Evolutionary conservation across 2,329 filamentous ascomycete species (phyloP), one percentile per base, ranked within the genome.

Genomic region (Nannizzia gypsea): DNA sequence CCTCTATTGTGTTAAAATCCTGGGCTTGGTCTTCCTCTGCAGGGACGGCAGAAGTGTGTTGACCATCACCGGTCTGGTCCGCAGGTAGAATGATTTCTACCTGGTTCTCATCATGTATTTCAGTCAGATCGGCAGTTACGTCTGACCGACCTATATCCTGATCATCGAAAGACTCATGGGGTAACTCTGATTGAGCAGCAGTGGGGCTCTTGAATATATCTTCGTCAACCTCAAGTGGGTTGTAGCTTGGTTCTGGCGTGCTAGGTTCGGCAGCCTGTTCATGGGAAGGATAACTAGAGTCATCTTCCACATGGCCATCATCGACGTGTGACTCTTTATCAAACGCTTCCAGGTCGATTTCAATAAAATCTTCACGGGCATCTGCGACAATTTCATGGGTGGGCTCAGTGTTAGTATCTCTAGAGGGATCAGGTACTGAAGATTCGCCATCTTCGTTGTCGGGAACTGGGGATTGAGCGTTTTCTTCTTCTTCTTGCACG

Each of bases 401-500:
- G n/a, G 13, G 50, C 28, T 54, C n/a, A 15, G 28, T 54, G 44
- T 50, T 50, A 50, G 44, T 50, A 50, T 50, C 20, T 26, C 26
- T 20, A 50, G 44, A 24, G 26, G 22, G 1, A 54, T 17, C 6
- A 34, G n/a, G 26, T 2, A 54, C 24, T 20, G 50, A n/a, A 34
- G 50, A 5, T 28, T 54, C n/a, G 3, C n/a, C 31, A 20, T 6
- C 31, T 57, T 57, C 55, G 6, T 42, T 42, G 55, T 36, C 9
- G 28, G 26, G 9, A 31, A 20, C 20, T 46, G 42, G 42, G 42
- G 48, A 15, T 28, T 28, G 26, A 6, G 22, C 8, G 22, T 73
- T 70, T 24, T 70, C 44, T 40, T 63, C 64, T 34, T 71, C 73
- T 66, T 84, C 44, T 40, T 63, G 62, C n/a, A 3, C 20, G 54